Evolutionary conservation across 164 flowering plant species (phyloP), one percentile per base, ranked within the genome.

Genomic region (Chimonanthus salicifolius): DNA sequence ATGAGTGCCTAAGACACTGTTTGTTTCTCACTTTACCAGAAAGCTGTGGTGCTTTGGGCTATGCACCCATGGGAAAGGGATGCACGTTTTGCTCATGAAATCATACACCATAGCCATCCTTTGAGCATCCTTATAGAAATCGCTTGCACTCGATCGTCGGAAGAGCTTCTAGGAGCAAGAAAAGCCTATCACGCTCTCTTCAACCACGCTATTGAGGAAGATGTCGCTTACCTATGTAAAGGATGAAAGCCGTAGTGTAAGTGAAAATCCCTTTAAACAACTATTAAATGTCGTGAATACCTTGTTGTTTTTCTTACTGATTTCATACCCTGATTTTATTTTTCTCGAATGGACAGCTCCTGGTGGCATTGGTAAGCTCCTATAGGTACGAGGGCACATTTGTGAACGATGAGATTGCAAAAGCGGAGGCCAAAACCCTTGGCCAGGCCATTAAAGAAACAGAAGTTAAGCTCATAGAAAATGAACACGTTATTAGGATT

Each of bases 41-140:
- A 86, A 76, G 93, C 97, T 6, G 80, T 89, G 70, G 89, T 89
- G 80, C 80, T 84, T 2, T 89, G 95, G 90, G 79, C 89, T 1
- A 87, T 89, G 92, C 94, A 93, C 74, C 94, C 95, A 0, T 90
- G 90, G 90, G 97, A 94, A 74, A 85, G 98, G 77, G 98, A 94
- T 75, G 97, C 97, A 11, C 88, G 93, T 20, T 75, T 90, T 76
- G 70, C 84, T 0, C 87, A 82, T 66, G 88, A 87, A 71, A 89
- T 94, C 3, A 64, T 92, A 77, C 71, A 18, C 16, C 79, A 85
- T 9, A 78, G 83, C 2, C 69, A 80, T 0, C 68, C 82, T 0
- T 82, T 84, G 50, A 72, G 78, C 11, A 78, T 88, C 43, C 73
- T 94, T 49, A 76, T 91, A 0, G 98, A 94, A 82, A 73, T 91